Conservation (phyloP, 495 filamentous ascomycete species). For the Aspergillus campestris region DNA sequence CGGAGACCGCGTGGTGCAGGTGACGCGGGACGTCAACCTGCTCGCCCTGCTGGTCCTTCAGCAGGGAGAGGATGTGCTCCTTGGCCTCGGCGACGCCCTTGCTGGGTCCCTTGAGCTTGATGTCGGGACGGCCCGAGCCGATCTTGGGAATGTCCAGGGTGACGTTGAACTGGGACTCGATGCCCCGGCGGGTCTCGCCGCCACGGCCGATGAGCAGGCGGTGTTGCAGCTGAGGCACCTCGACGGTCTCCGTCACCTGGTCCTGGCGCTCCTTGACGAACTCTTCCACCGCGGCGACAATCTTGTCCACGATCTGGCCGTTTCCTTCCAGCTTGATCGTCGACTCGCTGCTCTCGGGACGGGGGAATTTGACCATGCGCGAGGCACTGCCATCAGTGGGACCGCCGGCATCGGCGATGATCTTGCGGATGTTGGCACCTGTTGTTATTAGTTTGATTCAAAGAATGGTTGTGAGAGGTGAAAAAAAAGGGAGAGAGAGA, state of each 20-base stretch:
- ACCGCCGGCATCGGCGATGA: conserved; percentile 81
- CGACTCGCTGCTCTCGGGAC: conserved; percentile 63
- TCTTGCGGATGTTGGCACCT: conserved; percentile 81
- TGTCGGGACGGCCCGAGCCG: conserved; percentile 55
- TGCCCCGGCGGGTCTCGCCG: conserved; percentile 69
- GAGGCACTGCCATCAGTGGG: conserved; percentile 74
- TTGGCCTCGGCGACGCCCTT: conserved; percentile 76
- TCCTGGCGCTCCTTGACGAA: conserved; percentile 73
- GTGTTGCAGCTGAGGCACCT: conserved; percentile 82
- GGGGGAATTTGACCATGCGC: conserved; percentile 87
- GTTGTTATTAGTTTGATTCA: conserved; percentile 24
- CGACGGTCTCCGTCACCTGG: conserved; percentile 64
- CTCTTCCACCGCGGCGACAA: conserved; percentile 68
- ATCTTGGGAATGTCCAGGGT: conserved; percentile 82
- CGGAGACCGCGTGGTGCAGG: conserved; percentile 74
- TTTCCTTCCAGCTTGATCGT: conserved; percentile 81
- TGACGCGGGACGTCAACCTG: conserved; percentile 70
- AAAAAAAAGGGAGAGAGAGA: not conserved
- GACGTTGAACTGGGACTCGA: conserved; percentile 87
- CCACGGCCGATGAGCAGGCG: conserved; percentile 84
- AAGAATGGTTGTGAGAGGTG: not conserved
- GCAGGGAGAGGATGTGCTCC: conserved; percentile 64
- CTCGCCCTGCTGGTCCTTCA: conserved; percentile 84
- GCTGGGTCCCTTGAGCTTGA: conserved; percentile 77
- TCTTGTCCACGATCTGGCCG: conserved; percentile 76